Base-by-base conservation (phyloP, 345 rosid genomes). In the Eucalyptus sp. region DNA sequence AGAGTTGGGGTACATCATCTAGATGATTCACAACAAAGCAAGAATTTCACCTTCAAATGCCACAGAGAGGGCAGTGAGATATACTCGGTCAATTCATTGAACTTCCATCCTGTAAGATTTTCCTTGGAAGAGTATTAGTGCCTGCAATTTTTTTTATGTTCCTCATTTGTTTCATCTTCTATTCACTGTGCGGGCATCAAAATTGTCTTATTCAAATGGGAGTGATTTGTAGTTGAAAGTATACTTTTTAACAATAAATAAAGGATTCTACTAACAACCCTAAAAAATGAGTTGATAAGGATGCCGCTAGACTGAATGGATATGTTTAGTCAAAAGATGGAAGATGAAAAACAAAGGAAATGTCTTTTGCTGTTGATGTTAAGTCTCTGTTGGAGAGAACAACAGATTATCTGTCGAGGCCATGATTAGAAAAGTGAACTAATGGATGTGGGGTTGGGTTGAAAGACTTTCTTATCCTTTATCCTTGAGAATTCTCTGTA, bases 1-100 rank as follows among this genome's bases (percentile, higher is more conserved):
- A 93, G 99, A 91, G 99, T 97, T 86, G 99, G 99, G 31, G 99
- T 98, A 46, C 99, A 96, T 89, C 99, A 98, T 92, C 94, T 98
- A 89, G 99, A 98, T 91, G 99, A 98, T 71, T 90, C 96, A 64
- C 99, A 94, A 66, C 96, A 95, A 87, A 83, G 79, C 87, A 98
- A 96, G 89, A 97, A 98, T 93, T 98, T 98, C 91, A 98, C 99
- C 51, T 98, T 98, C 92, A 96, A 98, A 92, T 98, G 99, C 94
- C 99, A 98, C 92, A 94, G 99, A 88, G 99, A 98, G 85, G 95
- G 94, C 60, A 95, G 90, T 93, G 99, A 98, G 43, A 96, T 98
- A 86, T 98, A 96, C 91, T 96, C 99, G 4, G 99, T 98, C 89
- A 98, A 98, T 93, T 92, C 99, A 52, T 90, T 98, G 93, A 97